These are phyloP conservation scores for Funneliformis caledonium DNA, from an alignment of 371 early-diverging fungal species.

Conservation along the genomic window DNA sequence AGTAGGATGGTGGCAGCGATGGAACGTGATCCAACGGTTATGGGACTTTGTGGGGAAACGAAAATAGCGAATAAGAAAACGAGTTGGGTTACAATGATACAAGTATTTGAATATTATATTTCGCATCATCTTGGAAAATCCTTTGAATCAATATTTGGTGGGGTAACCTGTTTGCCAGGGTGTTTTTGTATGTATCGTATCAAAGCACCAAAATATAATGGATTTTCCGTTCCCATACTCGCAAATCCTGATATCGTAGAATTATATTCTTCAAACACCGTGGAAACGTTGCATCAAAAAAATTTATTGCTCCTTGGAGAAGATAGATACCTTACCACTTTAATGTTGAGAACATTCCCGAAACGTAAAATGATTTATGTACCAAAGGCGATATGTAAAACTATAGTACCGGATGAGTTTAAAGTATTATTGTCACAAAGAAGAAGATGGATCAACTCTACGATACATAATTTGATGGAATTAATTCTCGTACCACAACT, in stretches of 20 bases:
- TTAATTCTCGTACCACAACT: constrained; percentile 88
- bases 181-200: constrained; percentile 97
- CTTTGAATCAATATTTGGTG: constrained; percentile 94
- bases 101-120: constrained; percentile 95
- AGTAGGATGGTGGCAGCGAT: constrained; percentile 75
- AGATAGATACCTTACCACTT: constrained; percentile 98
- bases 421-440: constrained; percentile 92
- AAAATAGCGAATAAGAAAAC: constrained; percentile 77
- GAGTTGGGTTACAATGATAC: constrained; percentile 91
- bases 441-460: constrained; percentile 99
- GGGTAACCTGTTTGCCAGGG: constrained; percentile 95
- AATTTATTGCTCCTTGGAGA: constrained; percentile 98
- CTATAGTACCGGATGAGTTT: constrained; percentile 93
- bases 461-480: constrained; percentile 95
- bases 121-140: constrained; percentile 93
- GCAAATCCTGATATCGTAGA: constrained; percentile 90
- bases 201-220: constrained; percentile 67
- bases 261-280: constrained; percentile 91
- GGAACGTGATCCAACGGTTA: constrained; percentile 76
- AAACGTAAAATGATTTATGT: constrained; percentile 94
- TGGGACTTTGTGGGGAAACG: constrained; percentile 87
- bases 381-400: constrained; percentile 92
- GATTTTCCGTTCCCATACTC: constrained; percentile 83
- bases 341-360: constrained; percentile 97
- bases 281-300: constrained; percentile 98